phyloP scores from a whole-genome alignment of 148 eudicot species.

The Gaultheria prostrata region DNA sequence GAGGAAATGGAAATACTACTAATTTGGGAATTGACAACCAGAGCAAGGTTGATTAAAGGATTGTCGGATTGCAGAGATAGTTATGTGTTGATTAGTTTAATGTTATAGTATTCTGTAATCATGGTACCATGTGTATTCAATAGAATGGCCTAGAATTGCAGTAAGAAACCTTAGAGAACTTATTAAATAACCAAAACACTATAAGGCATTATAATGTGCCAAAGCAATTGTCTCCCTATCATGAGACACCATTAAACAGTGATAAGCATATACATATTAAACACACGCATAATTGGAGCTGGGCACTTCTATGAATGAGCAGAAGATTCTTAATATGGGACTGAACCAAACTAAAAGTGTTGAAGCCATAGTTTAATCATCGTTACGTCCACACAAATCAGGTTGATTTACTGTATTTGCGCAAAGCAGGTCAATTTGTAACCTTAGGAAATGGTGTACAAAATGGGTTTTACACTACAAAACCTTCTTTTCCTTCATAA shows the following conservation, averaged over 20 bases:
- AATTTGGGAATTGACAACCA: not conserved
- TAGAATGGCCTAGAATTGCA: not conserved
- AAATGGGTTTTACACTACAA: not conserved
- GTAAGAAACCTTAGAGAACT: slow-evolving; percentile 3
- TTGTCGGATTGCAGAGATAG: too few species aligned
- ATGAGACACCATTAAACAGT: slow-evolving; percentile 32
- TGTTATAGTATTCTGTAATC: not conserved
- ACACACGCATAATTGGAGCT: not conserved
- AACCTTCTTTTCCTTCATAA: not conserved
- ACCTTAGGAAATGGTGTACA: not conserved
- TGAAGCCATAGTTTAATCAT: not conserved
- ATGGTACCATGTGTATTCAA: slow-evolving; percentile 25
- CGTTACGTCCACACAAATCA: not conserved
- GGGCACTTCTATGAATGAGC: not conserved
- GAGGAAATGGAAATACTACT: not conserved
- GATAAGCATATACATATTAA: not conserved
- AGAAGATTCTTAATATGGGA: not conserved
- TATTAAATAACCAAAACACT: not conserved
- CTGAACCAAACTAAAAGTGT: not conserved
- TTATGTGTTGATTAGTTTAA: too few species aligned
- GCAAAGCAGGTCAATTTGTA: not conserved
- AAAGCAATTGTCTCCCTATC: slow-evolving; percentile 27
- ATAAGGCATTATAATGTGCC: slow-evolving; percentile 25
- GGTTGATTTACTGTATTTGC: not conserved
- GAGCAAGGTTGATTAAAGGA: not conserved